Conservation (phyloP, 495 filamentous ascomycete species). For the Cryomyces minteri region DNA sequence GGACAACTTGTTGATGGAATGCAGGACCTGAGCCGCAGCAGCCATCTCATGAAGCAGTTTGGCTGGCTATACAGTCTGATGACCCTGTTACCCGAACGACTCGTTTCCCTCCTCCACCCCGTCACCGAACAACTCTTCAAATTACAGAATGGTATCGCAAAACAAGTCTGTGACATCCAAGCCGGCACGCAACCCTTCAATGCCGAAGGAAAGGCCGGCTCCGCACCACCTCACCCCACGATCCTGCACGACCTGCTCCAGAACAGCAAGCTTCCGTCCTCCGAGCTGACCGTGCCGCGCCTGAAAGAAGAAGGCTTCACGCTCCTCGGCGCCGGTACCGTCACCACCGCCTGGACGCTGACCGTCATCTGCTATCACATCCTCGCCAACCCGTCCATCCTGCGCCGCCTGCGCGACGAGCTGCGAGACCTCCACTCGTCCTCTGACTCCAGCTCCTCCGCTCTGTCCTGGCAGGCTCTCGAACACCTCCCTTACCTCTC, state of each 20-base stretch:
- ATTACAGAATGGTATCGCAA: background rate
- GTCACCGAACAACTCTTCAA: background rate
- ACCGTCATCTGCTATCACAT: conserved; percentile 6
- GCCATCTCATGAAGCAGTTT: conserved; percentile 1
- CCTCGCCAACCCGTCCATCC: conserved; percentile 4
- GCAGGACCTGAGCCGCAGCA: background rate
- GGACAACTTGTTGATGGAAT: background rate
- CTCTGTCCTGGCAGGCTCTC: conserved; percentile 21
- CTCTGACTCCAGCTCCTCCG: background rate
- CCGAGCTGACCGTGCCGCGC: conserved; percentile 5
- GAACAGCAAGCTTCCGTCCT: conserved; percentile 4
- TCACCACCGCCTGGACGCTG: conserved; percentile 9
- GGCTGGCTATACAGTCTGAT: background rate
- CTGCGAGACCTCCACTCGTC: background rate
- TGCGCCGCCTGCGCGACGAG: conserved; percentile 4
- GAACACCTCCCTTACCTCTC: conserved; percentile 33
- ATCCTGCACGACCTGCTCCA: background rate
- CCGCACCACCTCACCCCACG: background rate
- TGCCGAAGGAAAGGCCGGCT: background rate
- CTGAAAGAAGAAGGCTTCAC: conserved; percentile 9
- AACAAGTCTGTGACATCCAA: background rate
- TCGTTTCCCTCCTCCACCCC: background rate
- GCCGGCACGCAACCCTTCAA: background rate
- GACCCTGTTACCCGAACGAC: background rate
- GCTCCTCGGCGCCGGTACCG: conserved; percentile 9